Evolutionary conservation across 768 basidiomycete genomes (phyloP).

Genomic region (Trametes punicea): DNA sequence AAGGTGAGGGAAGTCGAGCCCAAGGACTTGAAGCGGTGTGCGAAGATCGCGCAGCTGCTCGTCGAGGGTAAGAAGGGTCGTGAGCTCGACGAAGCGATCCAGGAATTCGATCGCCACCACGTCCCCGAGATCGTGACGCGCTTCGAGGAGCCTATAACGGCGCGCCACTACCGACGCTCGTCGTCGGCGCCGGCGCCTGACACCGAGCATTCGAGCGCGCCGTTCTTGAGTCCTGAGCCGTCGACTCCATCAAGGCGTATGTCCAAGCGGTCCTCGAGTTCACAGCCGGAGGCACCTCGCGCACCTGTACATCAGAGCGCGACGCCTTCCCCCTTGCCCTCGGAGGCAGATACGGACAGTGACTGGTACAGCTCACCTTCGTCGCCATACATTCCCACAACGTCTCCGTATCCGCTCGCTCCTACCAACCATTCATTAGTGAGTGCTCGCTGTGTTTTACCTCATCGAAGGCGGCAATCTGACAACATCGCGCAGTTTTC

Average conservation of each 20-base stretch:
- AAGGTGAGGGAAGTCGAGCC: conserved; percentile 61
- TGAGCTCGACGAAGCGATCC: conserved; percentile 34
- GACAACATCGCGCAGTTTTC: conserved; percentile 22
- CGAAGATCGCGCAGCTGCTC: conserved; percentile 63
- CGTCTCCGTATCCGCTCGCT: conserved; percentile 21
- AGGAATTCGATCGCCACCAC: conserved; percentile 44
- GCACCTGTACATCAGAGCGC: conserved; percentile 7
- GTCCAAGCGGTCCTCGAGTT: conserved; percentile 27
- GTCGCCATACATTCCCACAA: conserved; percentile 19
- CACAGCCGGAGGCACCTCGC: conserved; percentile 25
- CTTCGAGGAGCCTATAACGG: conserved; percentile 72
- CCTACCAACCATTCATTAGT: conserved; percentile 26
- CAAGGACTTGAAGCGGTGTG: conserved; percentile 61
- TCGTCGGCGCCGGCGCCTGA: conserved; percentile 44
- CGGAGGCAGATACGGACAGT: conserved; percentile 20
- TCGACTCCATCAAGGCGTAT: conserved; percentile 14
- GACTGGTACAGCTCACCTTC: conserved; percentile 26
- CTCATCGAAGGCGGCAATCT: neutral
- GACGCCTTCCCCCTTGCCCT: conserved; percentile 15
- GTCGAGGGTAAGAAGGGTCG: conserved; percentile 39
- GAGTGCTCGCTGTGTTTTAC: conserved; percentile 12
- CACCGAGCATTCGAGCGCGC: conserved; percentile 23
- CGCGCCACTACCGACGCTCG: conserved; percentile 64
- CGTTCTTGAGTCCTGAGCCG: conserved; percentile 18
- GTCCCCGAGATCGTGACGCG: conserved; percentile 63